Evolutionary conservation across 371 early-diverging fungal species (phyloP), one percentile per base, ranked within the genome.

Genomic region (Mucor racemosus): DNA sequence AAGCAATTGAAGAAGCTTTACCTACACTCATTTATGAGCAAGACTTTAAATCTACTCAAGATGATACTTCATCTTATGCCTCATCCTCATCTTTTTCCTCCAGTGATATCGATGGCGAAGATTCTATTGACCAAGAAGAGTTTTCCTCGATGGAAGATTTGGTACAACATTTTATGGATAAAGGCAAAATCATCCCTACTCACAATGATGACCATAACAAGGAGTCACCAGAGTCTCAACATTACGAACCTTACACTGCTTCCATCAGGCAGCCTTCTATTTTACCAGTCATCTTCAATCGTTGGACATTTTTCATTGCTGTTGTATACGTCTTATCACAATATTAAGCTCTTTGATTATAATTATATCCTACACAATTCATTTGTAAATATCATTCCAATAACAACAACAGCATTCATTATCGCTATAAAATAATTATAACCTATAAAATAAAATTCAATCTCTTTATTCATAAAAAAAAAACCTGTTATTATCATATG

Each of bases 281-380:
- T 26, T 40, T 54, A 1, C 19, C 42, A 11, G 7, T 56, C 19
- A 3, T 63, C 9, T 41, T 63, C 11, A 63, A 63, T 40, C 55
- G 64, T 3, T 63, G 64, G 64, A 63, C 62, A 39, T 21, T 58
- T 9, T 35, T 58, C 11, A 9, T 13, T n/a, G 58, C 39, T 38
- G 19, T 58, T 58, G 58, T 58, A 7, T 58, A 38, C 5, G 33
- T 58, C n/a, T 38, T 58, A 15, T 58, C 38, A 5, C 58, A 58
- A 39, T 58, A 9, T 3, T 39, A 44, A 44, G 44, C 5, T 44
- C 11, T 8, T 44, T 44, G 38, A 38, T 11, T 38, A 38, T 38
- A 38, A 7, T 3, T 9, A 7, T 38, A 38, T 38, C 38, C 38
- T 11, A 7, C 38, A 38, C 38, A 38, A 38, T 38, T 38, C 38